These are phyloP conservation scores for Phoma sp. DNA, from an alignment of 2,329 filamentous ascomycete genomes.

Conservation along the genomic window DNA sequence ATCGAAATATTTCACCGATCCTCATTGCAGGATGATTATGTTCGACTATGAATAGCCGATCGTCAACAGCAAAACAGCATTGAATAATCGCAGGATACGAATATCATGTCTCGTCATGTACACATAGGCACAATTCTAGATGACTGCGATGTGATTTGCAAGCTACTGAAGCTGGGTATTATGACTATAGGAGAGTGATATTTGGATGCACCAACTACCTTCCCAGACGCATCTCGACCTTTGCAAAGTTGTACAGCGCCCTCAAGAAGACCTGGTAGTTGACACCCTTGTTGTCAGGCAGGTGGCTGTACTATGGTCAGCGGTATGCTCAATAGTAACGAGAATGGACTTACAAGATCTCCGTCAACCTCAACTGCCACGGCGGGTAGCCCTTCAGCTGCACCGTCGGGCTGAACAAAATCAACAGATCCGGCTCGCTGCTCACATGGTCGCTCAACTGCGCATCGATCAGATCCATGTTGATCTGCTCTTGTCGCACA, in stretches of 20 bases:
- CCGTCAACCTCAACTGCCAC: conserved; percentile 93
- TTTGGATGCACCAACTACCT: conserved; percentile 47
- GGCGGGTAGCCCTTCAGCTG: conserved; percentile 91
- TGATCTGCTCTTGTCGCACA: conserved; percentile 81
- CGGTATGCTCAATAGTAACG: background rate
- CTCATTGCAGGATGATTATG: no score
- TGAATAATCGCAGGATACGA: background rate
- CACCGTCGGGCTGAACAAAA: conserved; percentile 85
- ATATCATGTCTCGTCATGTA: background rate
- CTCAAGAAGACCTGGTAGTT: conserved; percentile 93
- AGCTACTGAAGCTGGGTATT: conserved; percentile 25
- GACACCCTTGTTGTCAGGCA: conserved; percentile 79
- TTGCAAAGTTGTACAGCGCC: conserved; percentile 82
- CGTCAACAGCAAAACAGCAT: background rate
- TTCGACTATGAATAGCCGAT: background rate
- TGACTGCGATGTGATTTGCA: background rate
- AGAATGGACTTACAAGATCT: conserved; percentile 75
- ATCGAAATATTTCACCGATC: no score
- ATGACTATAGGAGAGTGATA: conserved; percentile 9
- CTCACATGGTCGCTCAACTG: conserved; percentile 83
- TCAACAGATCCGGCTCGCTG: conserved; percentile 86
- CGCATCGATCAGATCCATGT: conserved; percentile 83
- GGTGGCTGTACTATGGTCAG: conserved; percentile 44
- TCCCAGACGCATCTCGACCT: conserved; percentile 88
- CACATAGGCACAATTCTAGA: background rate